Percentiles rank a stretch among this genome's conserved stretches.
Evolutionary conservation across 2,329 filamentous ascomycete genomes (phyloP).

Genomic region (Epicoccum sorghinum): DNA sequence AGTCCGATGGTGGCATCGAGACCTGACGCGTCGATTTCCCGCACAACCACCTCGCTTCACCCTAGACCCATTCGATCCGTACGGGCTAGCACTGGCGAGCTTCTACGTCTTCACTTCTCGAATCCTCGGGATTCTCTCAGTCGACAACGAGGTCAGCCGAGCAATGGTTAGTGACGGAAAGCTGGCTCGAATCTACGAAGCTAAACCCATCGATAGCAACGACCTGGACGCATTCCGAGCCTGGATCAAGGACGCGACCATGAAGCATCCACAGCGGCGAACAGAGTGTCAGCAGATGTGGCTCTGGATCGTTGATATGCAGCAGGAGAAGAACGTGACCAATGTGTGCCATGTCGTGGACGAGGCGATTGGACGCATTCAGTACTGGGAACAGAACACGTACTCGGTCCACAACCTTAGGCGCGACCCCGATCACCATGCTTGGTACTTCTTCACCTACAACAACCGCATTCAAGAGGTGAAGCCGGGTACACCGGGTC

Average conservation of each 20-base stretch:
- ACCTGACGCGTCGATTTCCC: too few species aligned
- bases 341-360: not conserved
- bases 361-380: not conserved
- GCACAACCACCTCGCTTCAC: too few species aligned
- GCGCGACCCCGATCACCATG: not conserved
- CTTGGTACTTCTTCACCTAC: slow-evolving; percentile 6
- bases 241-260: slow-evolving; percentile 12
- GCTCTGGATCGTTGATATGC: not conserved
- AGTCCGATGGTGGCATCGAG: too few species aligned
- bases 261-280: slow-evolving; percentile 15
- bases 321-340: not conserved
- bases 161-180: too few species aligned
- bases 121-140: too few species aligned
- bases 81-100: too few species aligned
- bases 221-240: not conserved
- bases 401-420: slow-evolving; percentile 1
- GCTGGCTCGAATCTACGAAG: too few species aligned
- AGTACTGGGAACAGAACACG: not conserved
- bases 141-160: too few species aligned
- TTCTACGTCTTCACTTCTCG: too few species aligned
- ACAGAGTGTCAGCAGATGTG: slow-evolving; percentile 8
- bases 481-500: not conserved
- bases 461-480: not conserved
- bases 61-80: too few species aligned
- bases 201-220: too few species aligned